Conservation (phyloP, 768 basidiomycete species). For the Suillus lakei region DNA sequence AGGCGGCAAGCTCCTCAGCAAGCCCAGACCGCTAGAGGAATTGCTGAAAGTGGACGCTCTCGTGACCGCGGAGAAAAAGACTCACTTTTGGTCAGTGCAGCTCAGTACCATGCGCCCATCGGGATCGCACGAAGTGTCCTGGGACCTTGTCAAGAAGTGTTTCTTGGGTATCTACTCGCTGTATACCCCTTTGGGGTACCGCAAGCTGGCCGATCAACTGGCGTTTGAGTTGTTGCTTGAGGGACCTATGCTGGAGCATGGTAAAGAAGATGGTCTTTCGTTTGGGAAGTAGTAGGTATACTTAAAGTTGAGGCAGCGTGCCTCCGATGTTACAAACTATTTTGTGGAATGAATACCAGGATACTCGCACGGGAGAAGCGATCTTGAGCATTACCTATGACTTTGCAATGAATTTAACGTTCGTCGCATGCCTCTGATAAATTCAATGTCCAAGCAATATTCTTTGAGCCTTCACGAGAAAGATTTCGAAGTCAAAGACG, state of each 20-base stretch:
- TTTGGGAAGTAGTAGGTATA: too few relatives aligned
- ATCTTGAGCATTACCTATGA: too few relatives aligned
- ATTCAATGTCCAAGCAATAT: not conserved
- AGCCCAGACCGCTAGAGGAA: not conserved
- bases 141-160: not conserved
- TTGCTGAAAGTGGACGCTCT: not conserved
- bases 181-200: not conserved
- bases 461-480: not conserved
- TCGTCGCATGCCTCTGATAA: not conserved
- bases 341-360: too few relatives aligned
- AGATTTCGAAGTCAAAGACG: too few relatives aligned
- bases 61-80: not conserved
- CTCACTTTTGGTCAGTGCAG: not conserved
- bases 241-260: not conserved
- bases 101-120: not conserved
- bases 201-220: not conserved
- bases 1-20: conserved; percentile 1
- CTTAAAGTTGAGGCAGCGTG: too few relatives aligned
- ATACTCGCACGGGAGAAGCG: too few relatives aligned
- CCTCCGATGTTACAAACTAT: too few relatives aligned
- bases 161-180: not conserved
- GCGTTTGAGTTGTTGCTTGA: not conserved
- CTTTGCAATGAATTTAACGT: not conserved
- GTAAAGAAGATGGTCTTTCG: too few relatives aligned
- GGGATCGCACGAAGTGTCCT: not conserved